Evolutionary conservation across 306 rosid species (phyloP).

Genomic region (Casuarina cunninghamiana): DNA sequence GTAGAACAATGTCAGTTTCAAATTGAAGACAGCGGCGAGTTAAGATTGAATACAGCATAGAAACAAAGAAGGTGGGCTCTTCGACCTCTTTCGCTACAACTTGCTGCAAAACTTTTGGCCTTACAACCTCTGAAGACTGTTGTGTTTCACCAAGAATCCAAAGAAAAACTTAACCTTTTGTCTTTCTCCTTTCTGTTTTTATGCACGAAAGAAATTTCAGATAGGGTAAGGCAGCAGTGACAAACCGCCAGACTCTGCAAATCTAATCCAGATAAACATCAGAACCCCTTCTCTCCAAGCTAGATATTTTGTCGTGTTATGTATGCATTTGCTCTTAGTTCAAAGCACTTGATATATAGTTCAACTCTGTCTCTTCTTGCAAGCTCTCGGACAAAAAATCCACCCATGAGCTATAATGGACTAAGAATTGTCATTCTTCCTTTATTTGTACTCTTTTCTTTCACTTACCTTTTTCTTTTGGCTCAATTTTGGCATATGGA

Average conservation of each 20-base stretch:
- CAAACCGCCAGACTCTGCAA: slow-evolving; percentile 15
- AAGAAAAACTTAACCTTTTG: neutral
- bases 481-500: neutral
- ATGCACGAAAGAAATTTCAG: neutral
- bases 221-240: neutral
- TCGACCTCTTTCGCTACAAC: too few relatives aligned
- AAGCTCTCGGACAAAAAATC: neutral
- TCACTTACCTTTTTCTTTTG: neutral
- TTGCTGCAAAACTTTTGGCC: too few relatives aligned
- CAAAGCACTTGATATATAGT: neutral
- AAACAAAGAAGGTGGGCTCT: too few relatives aligned
- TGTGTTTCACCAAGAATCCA: neutral
- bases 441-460: neutral
- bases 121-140: neutral
- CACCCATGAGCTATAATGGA: neutral
- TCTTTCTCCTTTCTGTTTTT: neutral
- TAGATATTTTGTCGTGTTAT: neutral
- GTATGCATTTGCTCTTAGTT: neutral
- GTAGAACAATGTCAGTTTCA: too few relatives aligned
- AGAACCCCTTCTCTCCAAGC: neutral
- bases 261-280: slow-evolving; percentile 10
- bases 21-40: too few relatives aligned
- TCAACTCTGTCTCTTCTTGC: neutral
- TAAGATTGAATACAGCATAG: too few relatives aligned
- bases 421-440: neutral